phyloP scores from a whole-genome alignment of 106 monocot species.

The Dendrobium huoshanense region DNA sequence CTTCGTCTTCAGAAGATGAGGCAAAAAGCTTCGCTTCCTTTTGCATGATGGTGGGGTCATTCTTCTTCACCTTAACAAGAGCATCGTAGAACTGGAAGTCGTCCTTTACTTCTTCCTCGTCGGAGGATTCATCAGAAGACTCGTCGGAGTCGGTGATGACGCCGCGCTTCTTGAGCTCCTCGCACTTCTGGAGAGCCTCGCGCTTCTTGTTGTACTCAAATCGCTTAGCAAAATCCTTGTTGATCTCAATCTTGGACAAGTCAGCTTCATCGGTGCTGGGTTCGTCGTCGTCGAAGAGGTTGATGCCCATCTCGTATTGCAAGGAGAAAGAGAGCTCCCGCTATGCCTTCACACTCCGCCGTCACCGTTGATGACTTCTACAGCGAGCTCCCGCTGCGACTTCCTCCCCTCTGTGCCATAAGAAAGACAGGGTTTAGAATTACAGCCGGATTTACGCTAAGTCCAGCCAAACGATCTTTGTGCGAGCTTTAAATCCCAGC shows the following conservation, averaged over 20 bases:
- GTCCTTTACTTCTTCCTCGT: constrained; percentile 17
- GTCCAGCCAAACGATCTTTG: no score
- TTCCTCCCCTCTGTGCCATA: no score
- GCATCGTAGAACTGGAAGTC: constrained; percentile 59
- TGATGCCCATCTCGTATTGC: constrained; percentile 15
- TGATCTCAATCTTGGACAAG: constrained; percentile 54
- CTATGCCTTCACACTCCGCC: no score
- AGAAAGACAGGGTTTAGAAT: no score
- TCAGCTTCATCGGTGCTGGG: constrained; percentile 21
- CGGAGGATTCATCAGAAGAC: constrained; percentile 30
- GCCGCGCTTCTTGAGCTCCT: constrained; percentile 67
- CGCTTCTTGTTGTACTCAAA: constrained; percentile 95
- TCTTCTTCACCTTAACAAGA: constrained; percentile 49
- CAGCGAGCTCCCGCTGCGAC: no score
- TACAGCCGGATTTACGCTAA: no score
- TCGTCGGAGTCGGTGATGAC: constrained; percentile 26
- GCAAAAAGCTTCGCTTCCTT: constrained; percentile 53
- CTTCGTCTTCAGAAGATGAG: constrained; percentile 34
- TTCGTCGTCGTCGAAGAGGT: constrained; percentile 26
- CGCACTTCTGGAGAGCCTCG: constrained; percentile 53
- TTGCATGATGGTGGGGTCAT: constrained; percentile 46
- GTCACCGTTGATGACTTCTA: no score
- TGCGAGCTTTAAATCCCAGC: no score
- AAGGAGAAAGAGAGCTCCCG: neutral
- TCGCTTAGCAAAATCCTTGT: constrained; percentile 65